Conservation (phyloP, 257 asterid species). For the Nicotiana tabacum region DNA sequence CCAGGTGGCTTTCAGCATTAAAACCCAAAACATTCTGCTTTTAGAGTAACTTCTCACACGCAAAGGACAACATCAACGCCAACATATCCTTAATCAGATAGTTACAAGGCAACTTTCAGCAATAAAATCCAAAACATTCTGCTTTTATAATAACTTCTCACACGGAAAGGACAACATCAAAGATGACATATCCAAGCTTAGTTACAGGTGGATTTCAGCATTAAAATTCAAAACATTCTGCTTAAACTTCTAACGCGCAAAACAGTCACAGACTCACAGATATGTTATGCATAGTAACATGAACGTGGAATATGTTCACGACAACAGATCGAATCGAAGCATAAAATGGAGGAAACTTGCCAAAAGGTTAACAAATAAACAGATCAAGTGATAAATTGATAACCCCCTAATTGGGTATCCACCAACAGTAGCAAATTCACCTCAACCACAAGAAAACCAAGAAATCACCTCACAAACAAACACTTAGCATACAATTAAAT, state of each 20-base stretch:
- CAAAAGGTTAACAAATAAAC: background rate
- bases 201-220: background rate
- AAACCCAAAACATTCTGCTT: no score
- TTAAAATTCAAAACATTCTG: background rate
- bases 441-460: background rate
- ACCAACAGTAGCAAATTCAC: background rate
- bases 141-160: background rate
- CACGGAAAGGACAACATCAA: background rate
- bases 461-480: background rate
- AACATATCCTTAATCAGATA: background rate
- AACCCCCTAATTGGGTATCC: background rate
- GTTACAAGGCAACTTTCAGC: background rate
- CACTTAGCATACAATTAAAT: background rate
- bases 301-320: background rate
- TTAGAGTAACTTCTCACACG: background rate
- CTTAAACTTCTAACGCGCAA: background rate
- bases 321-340: background rate
- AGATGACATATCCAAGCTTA: background rate
- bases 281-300: background rate
- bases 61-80: background rate
- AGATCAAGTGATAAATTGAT: background rate
- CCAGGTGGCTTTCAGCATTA: no score
- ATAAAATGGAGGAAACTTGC: background rate
- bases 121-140: background rate
- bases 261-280: background rate